Evolutionary conservation across 805 yeast species (phyloP), one percentile per base, ranked within the genome.

Genomic region (Starmera pachycereana): DNA sequence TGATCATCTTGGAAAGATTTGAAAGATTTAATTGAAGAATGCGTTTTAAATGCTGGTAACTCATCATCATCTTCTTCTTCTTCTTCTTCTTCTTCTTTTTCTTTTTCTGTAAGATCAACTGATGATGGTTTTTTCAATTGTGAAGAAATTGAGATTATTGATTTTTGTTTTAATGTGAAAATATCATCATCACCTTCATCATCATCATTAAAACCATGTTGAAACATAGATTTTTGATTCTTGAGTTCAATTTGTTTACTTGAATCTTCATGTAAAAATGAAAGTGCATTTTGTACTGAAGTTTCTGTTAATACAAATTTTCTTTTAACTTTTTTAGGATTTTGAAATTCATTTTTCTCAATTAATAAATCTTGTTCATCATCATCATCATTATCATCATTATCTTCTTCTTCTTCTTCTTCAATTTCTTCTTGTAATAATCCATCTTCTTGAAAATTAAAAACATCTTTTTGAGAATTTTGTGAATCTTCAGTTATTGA

Each of bases 281-380:
- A 75, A 32, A 78, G 58, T 37, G 74, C 72, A 41, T 63, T 66
- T 36, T 73, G 77, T 6, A 78, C 79, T 52, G 72, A 77, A 0
- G 71, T 70, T 51, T 71, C 73, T 7, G 76, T 71, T 32, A 77
- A 50, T n/a, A 57, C 54, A 7, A 63, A 50, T 38, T 61, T 68
- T 42, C 65, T 61, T 43, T 53, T 62, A 33, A 57, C 58, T 36
- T 49, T 57, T 29, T 46, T 54, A 11, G 44, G 46, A 29, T 49
- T 53, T 11, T 50, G 43, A 29, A 43, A 47, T 33, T 44, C 47
- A 11, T 49, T 56, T 12, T 50, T 49, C 11, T 54, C 56, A 29
- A 45, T 51, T 10, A 51, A 58, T 8, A 60, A 56, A 8, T 56
- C 58, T 25, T 54, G 53, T 18, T 51, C n/a, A n/a, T n/a, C n/a